These are phyloP conservation scores for Pseudophaeomoniella oleicola DNA, from an alignment of 2,329 filamentous ascomycete genomes.

Conservation along the genomic window DNA sequence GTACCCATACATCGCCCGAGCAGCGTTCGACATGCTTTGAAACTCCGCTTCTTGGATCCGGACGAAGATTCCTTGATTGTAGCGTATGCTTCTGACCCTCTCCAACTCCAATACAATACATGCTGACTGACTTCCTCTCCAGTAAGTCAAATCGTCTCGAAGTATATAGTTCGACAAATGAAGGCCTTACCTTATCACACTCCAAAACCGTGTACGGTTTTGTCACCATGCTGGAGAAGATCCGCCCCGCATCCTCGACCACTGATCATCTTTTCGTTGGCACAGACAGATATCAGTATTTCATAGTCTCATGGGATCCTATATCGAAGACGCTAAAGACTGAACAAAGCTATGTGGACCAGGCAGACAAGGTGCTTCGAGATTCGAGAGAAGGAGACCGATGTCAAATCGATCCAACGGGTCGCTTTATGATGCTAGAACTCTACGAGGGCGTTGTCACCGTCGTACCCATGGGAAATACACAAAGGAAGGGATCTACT, in stretches of 20 bases:
- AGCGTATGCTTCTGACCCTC: conserved; percentile 49
- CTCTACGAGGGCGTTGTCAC: conserved; percentile 55
- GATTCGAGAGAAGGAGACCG: conserved; percentile 72
- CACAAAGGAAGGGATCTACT: conserved; percentile 29
- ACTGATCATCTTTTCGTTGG: conserved; percentile 85
- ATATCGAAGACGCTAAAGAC: conserved; percentile 38
- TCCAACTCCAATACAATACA: background rate
- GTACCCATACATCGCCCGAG: conserved; percentile 86
- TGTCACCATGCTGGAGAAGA: conserved; percentile 68
- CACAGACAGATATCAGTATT: conserved; percentile 80
- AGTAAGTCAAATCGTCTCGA: conserved; percentile 79
- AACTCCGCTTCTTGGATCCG: conserved; percentile 57
- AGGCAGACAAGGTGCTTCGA: conserved; percentile 46
- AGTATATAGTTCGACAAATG: conserved; percentile 56
- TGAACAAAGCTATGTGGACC: conserved; percentile 42
- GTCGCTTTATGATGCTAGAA: conserved; percentile 51
- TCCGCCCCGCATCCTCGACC: conserved; percentile 57
- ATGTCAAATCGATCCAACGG: conserved; percentile 70
- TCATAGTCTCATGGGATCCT: conserved; percentile 72
- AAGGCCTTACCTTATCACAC: conserved; percentile 50
- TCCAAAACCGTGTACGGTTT: conserved; percentile 70
- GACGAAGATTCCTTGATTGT: conserved; percentile 73
- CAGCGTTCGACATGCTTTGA: conserved; percentile 78
- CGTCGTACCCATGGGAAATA: conserved; percentile 45
- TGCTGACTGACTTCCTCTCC: conserved; percentile 2